Conservation (phyloP, 768 basidiomycete species). For the Chalciporus pseudorubinellus region DNA sequence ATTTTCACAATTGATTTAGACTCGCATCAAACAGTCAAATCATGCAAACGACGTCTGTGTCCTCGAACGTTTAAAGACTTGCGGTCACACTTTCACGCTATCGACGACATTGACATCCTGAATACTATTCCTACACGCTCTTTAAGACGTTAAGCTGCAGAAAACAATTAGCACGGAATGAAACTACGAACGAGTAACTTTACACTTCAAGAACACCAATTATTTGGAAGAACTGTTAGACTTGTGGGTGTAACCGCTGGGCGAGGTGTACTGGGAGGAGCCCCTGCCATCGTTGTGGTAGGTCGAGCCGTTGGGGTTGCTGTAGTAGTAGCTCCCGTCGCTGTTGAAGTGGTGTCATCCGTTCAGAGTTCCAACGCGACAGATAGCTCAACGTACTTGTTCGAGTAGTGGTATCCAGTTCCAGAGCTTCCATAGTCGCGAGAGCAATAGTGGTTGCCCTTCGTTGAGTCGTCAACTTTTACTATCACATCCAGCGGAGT, state of each 20-base stretch:
- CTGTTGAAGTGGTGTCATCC: conserved; percentile 21
- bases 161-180: too few relatives aligned
- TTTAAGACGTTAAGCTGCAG: not conserved
- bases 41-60: too few relatives aligned
- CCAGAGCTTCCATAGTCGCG: conserved; percentile 45
- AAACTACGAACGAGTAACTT: too few relatives aligned
- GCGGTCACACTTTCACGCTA: too few relatives aligned
- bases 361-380: not conserved
- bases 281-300: conserved; percentile 57
- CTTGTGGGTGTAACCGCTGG: conserved; percentile 34
- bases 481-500: too few relatives aligned
- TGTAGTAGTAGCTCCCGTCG: conserved; percentile 62
- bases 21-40: too few relatives aligned
- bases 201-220: not conserved
- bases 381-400: conserved; percentile 38
- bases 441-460: conserved; percentile 64
- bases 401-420: conserved; percentile 61
- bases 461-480: not conserved
- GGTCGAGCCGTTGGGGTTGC: conserved; percentile 56
- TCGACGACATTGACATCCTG: too few relatives aligned
- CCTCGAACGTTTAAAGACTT: too few relatives aligned
- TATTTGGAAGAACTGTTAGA: conserved; percentile 27
- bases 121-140: not conserved
- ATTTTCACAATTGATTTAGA: too few relatives aligned
- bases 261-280: conserved; percentile 48